Conservation (phyloP, 2,329 filamentous ascomycete genomes). For the Berkeleyomyces basicola region DNA sequence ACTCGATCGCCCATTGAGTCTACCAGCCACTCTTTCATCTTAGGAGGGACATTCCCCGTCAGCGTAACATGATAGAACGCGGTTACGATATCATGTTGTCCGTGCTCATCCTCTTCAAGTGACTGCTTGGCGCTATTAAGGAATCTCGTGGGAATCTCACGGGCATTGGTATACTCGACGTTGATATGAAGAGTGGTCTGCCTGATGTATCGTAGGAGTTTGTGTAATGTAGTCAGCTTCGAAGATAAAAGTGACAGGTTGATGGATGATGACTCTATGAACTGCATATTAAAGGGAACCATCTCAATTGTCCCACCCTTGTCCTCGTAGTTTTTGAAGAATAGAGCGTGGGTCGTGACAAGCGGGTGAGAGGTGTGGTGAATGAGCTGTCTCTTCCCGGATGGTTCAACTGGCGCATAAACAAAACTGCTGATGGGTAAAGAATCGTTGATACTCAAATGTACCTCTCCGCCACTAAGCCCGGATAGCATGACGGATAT, state of each 20-base stretch:
- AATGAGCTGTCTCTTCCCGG: slow-evolving; percentile 23
- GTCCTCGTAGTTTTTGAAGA: slow-evolving; percentile 31
- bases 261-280: slow-evolving; percentile 60
- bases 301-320: slow-evolving; percentile 34
- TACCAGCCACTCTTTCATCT: slow-evolving; percentile 73
- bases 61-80: slow-evolving; percentile 72
- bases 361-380: slow-evolving; percentile 56
- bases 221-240: slow-evolving; percentile 76
- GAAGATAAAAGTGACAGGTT: slow-evolving; percentile 72
- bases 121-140: slow-evolving; percentile 34
- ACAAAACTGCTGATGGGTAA: slow-evolving; percentile 58
- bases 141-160: slow-evolving; percentile 65
- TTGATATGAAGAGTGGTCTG: slow-evolving; percentile 67
- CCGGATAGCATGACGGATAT: slow-evolving; percentile 67
- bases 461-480: slow-evolving; percentile 51
- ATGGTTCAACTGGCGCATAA: slow-evolving; percentile 23
- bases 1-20: slow-evolving; percentile 69
- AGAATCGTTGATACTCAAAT: slow-evolving; percentile 72
- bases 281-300: slow-evolving; percentile 69
- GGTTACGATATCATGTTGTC: slow-evolving; percentile 45
- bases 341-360: slow-evolving; percentile 58
- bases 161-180: slow-evolving; percentile 66
- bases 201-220: slow-evolving; percentile 67
- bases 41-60: slow-evolving; percentile 61
- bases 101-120: slow-evolving; percentile 57